Evolutionary conservation across 148 eudicot species (phyloP), one percentile per base, ranked within the genome.

Genomic region (Gaultheria prostrata): DNA sequence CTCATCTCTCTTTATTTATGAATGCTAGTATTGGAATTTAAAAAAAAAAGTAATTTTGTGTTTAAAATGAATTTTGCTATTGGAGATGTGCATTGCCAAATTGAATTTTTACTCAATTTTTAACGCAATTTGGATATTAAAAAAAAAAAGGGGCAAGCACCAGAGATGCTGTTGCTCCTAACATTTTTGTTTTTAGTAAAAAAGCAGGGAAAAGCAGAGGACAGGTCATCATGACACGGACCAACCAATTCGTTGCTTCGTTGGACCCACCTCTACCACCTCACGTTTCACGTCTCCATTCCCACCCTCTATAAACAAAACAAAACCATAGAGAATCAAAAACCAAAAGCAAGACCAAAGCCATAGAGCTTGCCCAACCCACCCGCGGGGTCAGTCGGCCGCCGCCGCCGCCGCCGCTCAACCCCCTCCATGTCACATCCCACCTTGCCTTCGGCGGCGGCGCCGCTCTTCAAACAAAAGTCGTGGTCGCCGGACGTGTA

Each of bases 401-500:
- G 45, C 83, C 80, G 49, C 83, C 80, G 13, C 26, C 79, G 84
- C 82, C 69, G 73, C 54, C 82, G 2, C 8, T 21, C 83, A 2
- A 2, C 80, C 54, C 6, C 78, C 39, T 28, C 51, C 80, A 11
- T 54, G 82, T 6, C 67, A 12, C 33, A 80, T 69, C 45, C 71
- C 83, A 0, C 59, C 80, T 8, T 24, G 13, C 45, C 6, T 2
- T 63, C 77, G 13, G 32, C 82, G 6, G 82, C 89, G 3, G 63
- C 63, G 63, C 63, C 56, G 24, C 89, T 95, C 0, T 72, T 78
- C 39, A 95, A 95, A 72, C 97, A 92, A 45, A 91, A 88, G 5
- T 90, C 98, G 0, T 95, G 98, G 98, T 93, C 98, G 1, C 95
- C 98, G 14, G 98, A 92, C 57, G 46, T 84, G 0, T 69, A 84